A percentile compares a stretch with the other conserved stretches of the same genome.
Evolutionary conservation across 2,329 filamentous ascomycete species (phyloP).

Genomic region (Rugonectria rugulosa): DNA sequence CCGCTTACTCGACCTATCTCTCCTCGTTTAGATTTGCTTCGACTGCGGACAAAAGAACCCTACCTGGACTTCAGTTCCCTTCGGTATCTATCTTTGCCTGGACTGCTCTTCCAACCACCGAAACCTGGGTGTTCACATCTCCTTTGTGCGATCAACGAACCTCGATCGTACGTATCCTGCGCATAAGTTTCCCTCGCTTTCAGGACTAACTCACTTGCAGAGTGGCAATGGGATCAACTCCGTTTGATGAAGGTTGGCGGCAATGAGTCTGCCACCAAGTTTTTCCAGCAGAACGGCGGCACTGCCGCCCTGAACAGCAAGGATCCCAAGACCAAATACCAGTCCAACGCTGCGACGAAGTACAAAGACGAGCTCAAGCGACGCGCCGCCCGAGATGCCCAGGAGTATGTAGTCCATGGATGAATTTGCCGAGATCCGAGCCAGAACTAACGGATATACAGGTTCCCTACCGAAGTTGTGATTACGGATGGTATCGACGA

Average conservation of each 20-base stretch:
- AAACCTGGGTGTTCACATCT: constrained; percentile 98
- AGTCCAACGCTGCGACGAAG: constrained; percentile 89
- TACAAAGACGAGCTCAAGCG: constrained; percentile 97
- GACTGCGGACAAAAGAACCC: constrained; percentile 98
- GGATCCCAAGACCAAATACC: constrained; percentile 96
- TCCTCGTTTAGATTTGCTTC: constrained; percentile 82
- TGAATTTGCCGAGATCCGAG: not conserved
- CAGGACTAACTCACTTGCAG: constrained; percentile 49
- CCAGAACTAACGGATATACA: constrained; percentile 49
- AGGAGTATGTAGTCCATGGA: constrained; percentile 68
- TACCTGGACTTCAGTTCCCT: constrained; percentile 96
- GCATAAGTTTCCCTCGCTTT: constrained; percentile 1
- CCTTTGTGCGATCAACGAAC: constrained; percentile 97
- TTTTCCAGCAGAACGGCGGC: constrained; percentile 96
- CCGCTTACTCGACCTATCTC: constrained; percentile 19
- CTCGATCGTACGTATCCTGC: constrained; percentile 80
- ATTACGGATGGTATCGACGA: constrained; percentile 79
- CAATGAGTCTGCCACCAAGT: constrained; percentile 97
- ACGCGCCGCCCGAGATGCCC: constrained; percentile 81
- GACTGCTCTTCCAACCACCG: constrained; percentile 98
- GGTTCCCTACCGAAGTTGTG: constrained; percentile 84
- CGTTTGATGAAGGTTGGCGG: constrained; percentile 98
- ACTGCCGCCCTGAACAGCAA: constrained; percentile 95
- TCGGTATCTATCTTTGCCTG: constrained; percentile 97
- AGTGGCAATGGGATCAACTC: constrained; percentile 99